These are phyloP conservation scores for Fraxinus excelsior DNA, from an alignment of 257 asterid genomes.

Conservation along the genomic window DNA sequence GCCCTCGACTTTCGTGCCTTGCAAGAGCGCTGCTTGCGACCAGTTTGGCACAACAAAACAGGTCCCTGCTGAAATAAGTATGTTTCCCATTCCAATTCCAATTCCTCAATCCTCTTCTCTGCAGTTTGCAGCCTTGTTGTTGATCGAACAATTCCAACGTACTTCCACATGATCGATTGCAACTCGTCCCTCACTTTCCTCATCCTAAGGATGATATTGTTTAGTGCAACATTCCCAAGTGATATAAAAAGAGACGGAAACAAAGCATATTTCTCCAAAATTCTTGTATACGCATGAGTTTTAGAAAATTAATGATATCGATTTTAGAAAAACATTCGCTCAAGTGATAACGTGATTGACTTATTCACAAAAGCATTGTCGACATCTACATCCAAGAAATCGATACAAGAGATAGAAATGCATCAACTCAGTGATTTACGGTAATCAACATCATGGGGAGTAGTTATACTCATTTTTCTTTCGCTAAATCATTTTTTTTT, in stretches of 20 bases:
- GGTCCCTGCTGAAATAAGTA: slow-evolving; percentile 79
- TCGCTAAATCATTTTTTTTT: too few species aligned
- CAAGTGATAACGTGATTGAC: too few species aligned
- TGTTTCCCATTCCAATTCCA: slow-evolving; percentile 88
- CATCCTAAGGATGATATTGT: slow-evolving; percentile 46
- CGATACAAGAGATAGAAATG: too few species aligned
- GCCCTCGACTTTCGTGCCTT: slow-evolving; percentile 95
- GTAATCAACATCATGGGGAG: too few species aligned
- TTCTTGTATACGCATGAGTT: too few species aligned
- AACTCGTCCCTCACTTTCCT: slow-evolving; percentile 66
- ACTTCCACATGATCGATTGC: slow-evolving; percentile 84
- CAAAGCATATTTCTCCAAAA: too few species aligned
- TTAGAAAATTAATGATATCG: too few species aligned
- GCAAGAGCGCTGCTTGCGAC: slow-evolving; percentile 88
- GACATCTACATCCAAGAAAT: too few species aligned
- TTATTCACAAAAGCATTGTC: too few species aligned
- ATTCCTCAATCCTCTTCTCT: slow-evolving; percentile 71
- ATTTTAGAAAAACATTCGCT: too few species aligned
- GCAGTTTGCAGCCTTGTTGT: slow-evolving; percentile 71
- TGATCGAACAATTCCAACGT: slow-evolving; percentile 86
- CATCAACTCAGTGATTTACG: too few species aligned
- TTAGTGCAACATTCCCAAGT: slow-evolving; percentile 41
- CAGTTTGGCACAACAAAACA: slow-evolving; percentile 89
- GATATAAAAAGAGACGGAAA: background rate
- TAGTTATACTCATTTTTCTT: too few species aligned